A percentile compares a stretch with the other conserved stretches of the same genome.
phyloP scores from a whole-genome alignment of 2,329 filamentous ascomycete genomes.

The Colletotrichum endophyticum region DNA sequence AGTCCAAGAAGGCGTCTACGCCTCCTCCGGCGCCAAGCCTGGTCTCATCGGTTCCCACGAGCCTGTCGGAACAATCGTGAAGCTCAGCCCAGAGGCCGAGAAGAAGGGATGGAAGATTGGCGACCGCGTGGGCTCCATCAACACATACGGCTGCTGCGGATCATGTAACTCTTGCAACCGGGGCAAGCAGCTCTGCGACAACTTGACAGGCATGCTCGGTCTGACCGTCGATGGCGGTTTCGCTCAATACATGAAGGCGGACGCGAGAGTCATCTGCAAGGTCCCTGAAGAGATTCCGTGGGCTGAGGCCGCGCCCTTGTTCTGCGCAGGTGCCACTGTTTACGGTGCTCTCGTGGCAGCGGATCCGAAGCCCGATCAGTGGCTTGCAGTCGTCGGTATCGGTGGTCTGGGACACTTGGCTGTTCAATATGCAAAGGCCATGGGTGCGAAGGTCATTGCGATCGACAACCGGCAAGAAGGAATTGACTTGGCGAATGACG shows the following conservation, averaged over 20 bases:
- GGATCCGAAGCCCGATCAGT: slow-evolving; percentile 20
- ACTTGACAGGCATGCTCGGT: slow-evolving; percentile 26
- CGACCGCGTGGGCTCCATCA: slow-evolving; percentile 54
- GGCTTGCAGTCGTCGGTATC: slow-evolving; percentile 29
- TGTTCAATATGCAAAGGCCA: slow-evolving; percentile 27
- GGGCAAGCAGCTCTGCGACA: slow-evolving; percentile 26
- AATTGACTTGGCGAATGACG: slow-evolving; percentile 18
- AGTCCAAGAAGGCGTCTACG: slow-evolving; percentile 18
- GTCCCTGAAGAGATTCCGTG: slow-evolving; percentile 26
- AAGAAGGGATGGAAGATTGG: slow-evolving; percentile 45
- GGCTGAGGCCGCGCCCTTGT: slow-evolving; percentile 27
- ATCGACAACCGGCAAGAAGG: slow-evolving; percentile 25
- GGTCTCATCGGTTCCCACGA: slow-evolving; percentile 58
- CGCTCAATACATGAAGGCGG: slow-evolving; percentile 29
- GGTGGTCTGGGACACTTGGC: slow-evolving; percentile 30
- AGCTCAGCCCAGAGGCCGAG: slow-evolving; percentile 50
- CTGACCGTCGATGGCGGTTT: slow-evolving; percentile 29
- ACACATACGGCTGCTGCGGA: slow-evolving; percentile 25
- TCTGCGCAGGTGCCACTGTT: slow-evolving; percentile 32
- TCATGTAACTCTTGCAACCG: slow-evolving; percentile 24
- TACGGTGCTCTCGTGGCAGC: slow-evolving; percentile 24
- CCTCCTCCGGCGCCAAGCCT: slow-evolving; percentile 25
- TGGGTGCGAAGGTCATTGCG: slow-evolving; percentile 27
- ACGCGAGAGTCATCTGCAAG: slow-evolving; percentile 27
- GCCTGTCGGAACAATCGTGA: slow-evolving; percentile 66